Conservation (phyloP, 192 early-diverging fungal genomes). For the Backusella morwellensis region DNA sequence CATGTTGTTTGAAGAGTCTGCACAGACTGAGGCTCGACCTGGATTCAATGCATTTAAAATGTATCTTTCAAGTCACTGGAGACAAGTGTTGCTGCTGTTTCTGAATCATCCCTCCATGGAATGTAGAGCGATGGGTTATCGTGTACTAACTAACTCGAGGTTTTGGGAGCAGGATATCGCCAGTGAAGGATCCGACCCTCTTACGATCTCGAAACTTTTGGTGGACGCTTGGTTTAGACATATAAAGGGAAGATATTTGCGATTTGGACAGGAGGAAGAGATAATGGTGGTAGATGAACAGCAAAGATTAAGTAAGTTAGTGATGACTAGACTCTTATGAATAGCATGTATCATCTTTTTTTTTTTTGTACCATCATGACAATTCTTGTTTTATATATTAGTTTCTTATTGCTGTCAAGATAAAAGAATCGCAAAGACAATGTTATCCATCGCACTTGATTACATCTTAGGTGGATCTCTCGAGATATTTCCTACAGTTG, state of each 20-base stretch:
- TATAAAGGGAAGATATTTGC: conserved; percentile 18
- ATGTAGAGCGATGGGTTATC: conserved; percentile 28
- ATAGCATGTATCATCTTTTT: too few relatives aligned
- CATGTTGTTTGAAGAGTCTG: conserved; percentile 25
- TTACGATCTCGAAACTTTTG: conserved; percentile 7
- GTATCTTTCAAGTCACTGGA: conserved; percentile 26
- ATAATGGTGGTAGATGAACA: not conserved
- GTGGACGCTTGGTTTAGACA: conserved; percentile 33
- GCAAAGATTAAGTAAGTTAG: conserved; percentile 5
- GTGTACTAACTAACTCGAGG: conserved; percentile 15
- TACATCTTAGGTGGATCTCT: conserved; percentile 6
- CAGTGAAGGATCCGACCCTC: not conserved
- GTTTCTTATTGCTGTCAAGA: conserved; percentile 15
- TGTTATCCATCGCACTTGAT: conserved; percentile 14
- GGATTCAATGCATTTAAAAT: conserved; percentile 13
- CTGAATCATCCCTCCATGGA: conserved; percentile 31
- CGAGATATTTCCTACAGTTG: conserved; percentile 18
- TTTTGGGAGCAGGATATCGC: conserved; percentile 16
- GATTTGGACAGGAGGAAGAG: conserved; percentile 17
- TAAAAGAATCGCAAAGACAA: conserved; percentile 12
- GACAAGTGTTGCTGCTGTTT: conserved; percentile 28
- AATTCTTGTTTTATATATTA: not conserved
- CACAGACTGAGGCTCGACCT: not conserved
- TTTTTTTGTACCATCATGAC: too few relatives aligned
- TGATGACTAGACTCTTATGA: not conserved